Conservation (phyloP, 768 basidiomycete species). For the Dacryopinax primogenitus region DNA sequence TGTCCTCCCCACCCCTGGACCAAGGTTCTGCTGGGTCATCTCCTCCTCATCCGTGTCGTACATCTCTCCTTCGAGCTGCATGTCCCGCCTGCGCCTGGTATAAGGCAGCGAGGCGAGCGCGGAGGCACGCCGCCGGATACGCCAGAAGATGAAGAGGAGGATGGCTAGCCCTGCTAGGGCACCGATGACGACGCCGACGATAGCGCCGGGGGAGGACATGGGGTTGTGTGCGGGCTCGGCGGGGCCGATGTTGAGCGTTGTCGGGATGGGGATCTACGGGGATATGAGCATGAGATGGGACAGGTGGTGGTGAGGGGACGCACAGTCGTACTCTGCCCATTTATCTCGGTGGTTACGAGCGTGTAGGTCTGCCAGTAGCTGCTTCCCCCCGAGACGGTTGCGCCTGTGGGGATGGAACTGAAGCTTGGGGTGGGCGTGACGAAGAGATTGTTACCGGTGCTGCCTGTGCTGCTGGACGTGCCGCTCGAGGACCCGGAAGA, state of each 20-base stretch:
- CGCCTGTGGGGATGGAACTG: not conserved
- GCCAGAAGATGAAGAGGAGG: conserved; percentile 8
- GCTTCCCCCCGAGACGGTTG: not conserved
- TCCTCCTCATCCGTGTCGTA: conserved; percentile 3
- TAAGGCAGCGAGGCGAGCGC: not conserved
- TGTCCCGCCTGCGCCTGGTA: not conserved
- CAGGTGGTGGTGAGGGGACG: not conserved
- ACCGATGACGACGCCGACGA: not conserved
- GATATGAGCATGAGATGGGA: not conserved
- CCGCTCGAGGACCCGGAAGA: not conserved
- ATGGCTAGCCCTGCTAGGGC: conserved; percentile 2
- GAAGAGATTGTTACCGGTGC: not conserved
- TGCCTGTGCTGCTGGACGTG: not conserved
- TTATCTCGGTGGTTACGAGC: not conserved
- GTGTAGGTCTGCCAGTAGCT: conserved; percentile 7
- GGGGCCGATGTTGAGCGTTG: conserved; percentile 8
- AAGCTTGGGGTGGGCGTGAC: not conserved
- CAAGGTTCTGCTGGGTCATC: not conserved
- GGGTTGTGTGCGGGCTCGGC: conserved; percentile 6
- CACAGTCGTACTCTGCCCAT: conserved; percentile 2
- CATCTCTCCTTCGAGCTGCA: not conserved
- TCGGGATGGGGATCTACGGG: conserved; percentile 3
- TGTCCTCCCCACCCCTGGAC: not conserved
- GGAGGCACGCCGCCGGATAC: not conserved
- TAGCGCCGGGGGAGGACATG: conserved; percentile 6